Evolutionary conservation across 441 rosid genomes (phyloP), one percentile per base, ranked within the genome.

Genomic region (Theobroma grandiflorum): DNA sequence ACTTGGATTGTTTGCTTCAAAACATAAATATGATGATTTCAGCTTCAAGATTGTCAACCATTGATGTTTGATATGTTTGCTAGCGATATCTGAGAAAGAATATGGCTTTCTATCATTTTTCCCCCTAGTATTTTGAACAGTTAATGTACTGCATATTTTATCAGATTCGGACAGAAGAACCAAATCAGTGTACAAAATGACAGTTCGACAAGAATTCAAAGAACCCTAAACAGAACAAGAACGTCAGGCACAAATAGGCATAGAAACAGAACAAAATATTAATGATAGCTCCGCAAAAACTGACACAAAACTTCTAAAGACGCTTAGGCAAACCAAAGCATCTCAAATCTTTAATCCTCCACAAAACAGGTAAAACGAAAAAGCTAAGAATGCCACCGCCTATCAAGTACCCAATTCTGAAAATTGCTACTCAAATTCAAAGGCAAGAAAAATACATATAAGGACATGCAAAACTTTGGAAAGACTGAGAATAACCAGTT

Each of bases 331-430:
- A 12, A 38, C 50, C 71, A 66, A 35, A 18, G 71, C 43, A n/a
- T 12, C 71, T 40, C 50, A 22, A 22, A 59, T 35, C 31, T 61
- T 26, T 9, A 11, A 26, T 22, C 3, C 2, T 57, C 62, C 31
- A 57, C 26, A 20, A n/a, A 57, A 57, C 31, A 57, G 26, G 9
- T 57, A n/a, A n/a, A 57, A 57, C 12, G 45, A 12, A 15, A 6
- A 18, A 0, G 11, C 47, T 11, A 63, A 2, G 8, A 65, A 9
- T 40, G 71, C 91, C 87, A 85, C 91, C 86, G 89, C 57, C 87
- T 70, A 59, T 89, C 89, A 33, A 89, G 90, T 45, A 85, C 88
- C 90, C 88, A 85, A 67, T 85, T 83, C 85, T 79, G 85, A 0
- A 85, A 87, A 71, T 69, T 59, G 55, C 62, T 58, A 65, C 74